Percentiles rank a stretch among this genome's conserved stretches.
These are phyloP conservation scores for Agrocybe praecox DNA, from an alignment of 768 basidiomycete genomes.

Conservation along the genomic window DNA sequence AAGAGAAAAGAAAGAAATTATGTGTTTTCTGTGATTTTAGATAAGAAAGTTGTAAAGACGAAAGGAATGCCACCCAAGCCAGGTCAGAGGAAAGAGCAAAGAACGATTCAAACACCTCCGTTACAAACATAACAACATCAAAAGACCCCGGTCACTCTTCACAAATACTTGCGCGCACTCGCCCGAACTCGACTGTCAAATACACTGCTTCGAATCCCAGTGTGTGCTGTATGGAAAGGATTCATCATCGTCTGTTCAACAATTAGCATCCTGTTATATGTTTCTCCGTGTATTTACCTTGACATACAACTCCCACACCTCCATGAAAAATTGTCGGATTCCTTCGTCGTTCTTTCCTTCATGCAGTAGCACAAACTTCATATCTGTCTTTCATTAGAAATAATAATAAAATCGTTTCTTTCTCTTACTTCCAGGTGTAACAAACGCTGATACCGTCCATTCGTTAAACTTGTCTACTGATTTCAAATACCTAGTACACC, in stretches of 20 bases:
- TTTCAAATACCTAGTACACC: conserved; percentile 81
- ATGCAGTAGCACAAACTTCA: conserved; percentile 93
- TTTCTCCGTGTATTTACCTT: conserved; percentile 60
- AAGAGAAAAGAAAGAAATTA: conserved; percentile 25
- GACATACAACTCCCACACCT: conserved; percentile 96
- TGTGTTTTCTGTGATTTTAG: conserved; percentile 24
- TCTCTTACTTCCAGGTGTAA: conserved; percentile 91
- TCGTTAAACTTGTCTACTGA: conserved; percentile 98
- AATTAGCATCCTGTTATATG: conserved; percentile 12
- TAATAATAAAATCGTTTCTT: conserved; percentile 16
- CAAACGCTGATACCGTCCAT: conserved; percentile 96
- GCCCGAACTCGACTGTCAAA: conserved; percentile 87
- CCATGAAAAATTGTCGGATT: conserved; percentile 88
- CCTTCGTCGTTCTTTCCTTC: conserved; percentile 98
- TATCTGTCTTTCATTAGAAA: conserved; percentile 58
- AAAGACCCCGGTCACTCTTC: conserved; percentile 29
- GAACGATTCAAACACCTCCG: conserved; percentile 27
- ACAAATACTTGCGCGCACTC: conserved; percentile 85
- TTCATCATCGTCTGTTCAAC: conserved; percentile 78
- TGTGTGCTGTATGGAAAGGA: conserved; percentile 95
- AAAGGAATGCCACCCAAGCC: conserved; percentile 37
- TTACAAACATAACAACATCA: conserved; percentile 11
- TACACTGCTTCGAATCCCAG: conserved; percentile 70
- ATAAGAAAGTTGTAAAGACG: conserved; percentile 30
- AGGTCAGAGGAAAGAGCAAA: conserved; percentile 32